phyloP scores from a whole-genome alignment of 1,139 yeast genomes.

The Taphrina flavorubra region DNA sequence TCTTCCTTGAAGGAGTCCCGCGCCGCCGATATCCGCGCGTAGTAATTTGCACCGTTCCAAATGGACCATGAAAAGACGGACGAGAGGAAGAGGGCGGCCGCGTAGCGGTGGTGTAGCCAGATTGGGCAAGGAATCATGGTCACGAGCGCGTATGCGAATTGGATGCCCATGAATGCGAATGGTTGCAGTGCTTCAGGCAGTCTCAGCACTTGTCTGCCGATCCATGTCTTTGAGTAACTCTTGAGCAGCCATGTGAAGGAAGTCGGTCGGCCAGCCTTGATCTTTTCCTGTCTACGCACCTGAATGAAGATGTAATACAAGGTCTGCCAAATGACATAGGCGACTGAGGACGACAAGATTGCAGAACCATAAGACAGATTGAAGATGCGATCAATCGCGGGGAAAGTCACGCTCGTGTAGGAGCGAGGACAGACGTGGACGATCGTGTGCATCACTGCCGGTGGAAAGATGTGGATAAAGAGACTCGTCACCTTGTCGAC shows the following conservation, averaged over 20 bases:
- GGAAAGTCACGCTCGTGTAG: conserved; percentile 65
- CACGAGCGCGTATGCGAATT: conserved; percentile 82
- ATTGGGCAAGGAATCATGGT: conserved; percentile 90
- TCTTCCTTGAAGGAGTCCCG: conserved; percentile 72
- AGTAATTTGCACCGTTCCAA: conserved; percentile 93
- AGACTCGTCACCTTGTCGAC: conserved; percentile 67
- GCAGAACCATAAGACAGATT: conserved; percentile 77
- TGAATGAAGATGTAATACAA: conserved; percentile 91
- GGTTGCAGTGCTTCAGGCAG: conserved; percentile 86
- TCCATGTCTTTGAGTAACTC: conserved; percentile 64
- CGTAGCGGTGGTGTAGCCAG: conserved; percentile 72
- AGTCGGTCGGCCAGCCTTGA: conserved; percentile 83
- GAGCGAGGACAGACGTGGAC: conserved; percentile 70
- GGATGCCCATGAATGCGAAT: conserved; percentile 81
- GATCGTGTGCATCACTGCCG: conserved; percentile 82
- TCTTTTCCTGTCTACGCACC: conserved; percentile 74
- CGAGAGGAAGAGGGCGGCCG: conserved; percentile 71
- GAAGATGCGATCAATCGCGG: conserved; percentile 73
- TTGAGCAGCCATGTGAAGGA: conserved; percentile 75
- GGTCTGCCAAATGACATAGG: conserved; percentile 90
- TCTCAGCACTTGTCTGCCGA: conserved; percentile 81
- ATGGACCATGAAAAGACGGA: conserved; percentile 78
- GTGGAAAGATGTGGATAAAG: conserved; percentile 89
- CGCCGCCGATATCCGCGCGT: conserved; percentile 87
- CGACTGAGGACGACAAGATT: conserved; percentile 76